Percentiles rank a stretch among this genome's conserved stretches.
Evolutionary conservation across 345 rosid species (phyloP).

Genomic region (Aquilaria yunnanensis): DNA sequence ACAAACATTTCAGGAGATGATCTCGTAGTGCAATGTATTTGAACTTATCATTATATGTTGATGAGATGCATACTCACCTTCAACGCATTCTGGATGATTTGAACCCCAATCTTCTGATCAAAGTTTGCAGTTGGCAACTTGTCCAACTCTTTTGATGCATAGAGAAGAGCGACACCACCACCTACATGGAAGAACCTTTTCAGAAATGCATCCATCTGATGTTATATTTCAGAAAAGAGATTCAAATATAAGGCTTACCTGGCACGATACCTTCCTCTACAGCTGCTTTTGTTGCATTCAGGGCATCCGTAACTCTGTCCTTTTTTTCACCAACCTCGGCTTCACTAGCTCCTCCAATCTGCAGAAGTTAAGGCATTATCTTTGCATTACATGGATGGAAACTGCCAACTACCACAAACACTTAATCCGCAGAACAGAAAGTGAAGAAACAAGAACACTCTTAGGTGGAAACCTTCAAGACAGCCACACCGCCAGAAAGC

Average conservation of each 20-base stretch:
- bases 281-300: conserved; percentile 98
- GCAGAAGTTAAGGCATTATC: conserved; percentile 6
- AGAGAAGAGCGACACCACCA: conserved; percentile 94
- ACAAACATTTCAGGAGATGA: neutral
- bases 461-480: conserved; percentile 55
- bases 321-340: conserved; percentile 87
- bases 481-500: conserved; percentile 97
- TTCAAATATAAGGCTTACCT: conserved; percentile 32
- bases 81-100: conserved; percentile 91
- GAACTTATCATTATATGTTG: neutral
- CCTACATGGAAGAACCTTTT: conserved; percentile 31
- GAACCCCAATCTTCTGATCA: conserved; percentile 91
- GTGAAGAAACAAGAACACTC: neutral
- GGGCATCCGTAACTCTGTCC: conserved; percentile 94
- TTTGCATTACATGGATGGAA: neutral
- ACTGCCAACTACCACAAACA: neutral
- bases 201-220: neutral
- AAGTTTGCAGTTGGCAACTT: conserved; percentile 83
- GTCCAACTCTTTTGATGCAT: conserved; percentile 84
- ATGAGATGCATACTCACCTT: conserved; percentile 43
- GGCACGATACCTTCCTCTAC: conserved; percentile 99
- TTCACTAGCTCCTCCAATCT: conserved; percentile 99
- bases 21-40: neutral
- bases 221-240: neutral
- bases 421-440: neutral